These are phyloP conservation scores for Galeopsis tetrahit DNA, from an alignment of 257 asterid species.

Conservation along the genomic window DNA sequence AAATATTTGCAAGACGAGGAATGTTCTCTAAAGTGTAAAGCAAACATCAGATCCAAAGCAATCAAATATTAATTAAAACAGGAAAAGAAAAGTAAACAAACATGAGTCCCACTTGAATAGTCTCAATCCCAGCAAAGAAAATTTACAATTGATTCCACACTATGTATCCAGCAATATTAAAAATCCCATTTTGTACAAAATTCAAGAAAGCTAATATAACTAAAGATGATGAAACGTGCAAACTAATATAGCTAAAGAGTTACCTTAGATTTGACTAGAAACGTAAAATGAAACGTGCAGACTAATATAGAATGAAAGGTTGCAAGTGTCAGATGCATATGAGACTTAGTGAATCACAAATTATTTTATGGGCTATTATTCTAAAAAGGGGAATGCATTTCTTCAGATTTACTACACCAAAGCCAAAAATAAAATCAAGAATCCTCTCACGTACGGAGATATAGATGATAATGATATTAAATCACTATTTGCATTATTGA, in stretches of 20 bases:
- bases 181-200: not conserved
- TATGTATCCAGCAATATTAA: not conserved
- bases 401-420: constrained; percentile 8
- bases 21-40: constrained; percentile 43
- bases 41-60: constrained; percentile 61
- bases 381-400: not conserved
- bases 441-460: not conserved
- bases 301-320: too few species aligned
- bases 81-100: constrained; percentile 29
- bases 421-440: not conserved
- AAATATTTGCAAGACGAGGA: constrained; percentile 31
- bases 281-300: too few species aligned
- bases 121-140: not conserved
- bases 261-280: too few species aligned
- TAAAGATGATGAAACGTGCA: too few species aligned
- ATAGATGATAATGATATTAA: constrained; percentile 7
- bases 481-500: constrained; percentile 37
- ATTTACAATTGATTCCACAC: constrained; percentile 11
- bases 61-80: constrained; percentile 21
- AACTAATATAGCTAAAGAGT: too few species aligned
- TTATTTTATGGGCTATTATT: not conserved
- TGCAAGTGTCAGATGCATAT: too few species aligned
- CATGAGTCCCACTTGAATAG: constrained; percentile 39
- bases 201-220: not conserved
- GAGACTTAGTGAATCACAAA: too few species aligned